Evolutionary conservation across 352 stramenopile genomes (phyloP).

Genomic region (Phytophthora parvispora): DNA sequence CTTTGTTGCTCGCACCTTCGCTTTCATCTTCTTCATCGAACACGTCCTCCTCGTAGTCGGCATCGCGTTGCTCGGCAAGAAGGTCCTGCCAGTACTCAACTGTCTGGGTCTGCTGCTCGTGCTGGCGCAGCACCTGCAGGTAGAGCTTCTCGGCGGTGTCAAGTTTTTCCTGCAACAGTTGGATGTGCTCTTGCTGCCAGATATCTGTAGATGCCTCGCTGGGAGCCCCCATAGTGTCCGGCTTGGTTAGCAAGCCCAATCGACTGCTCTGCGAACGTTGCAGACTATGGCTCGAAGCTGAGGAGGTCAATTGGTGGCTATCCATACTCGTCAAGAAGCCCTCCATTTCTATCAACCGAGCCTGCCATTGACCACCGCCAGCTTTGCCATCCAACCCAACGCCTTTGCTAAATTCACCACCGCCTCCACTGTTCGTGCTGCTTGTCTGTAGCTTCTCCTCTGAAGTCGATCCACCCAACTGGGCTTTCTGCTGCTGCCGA

Average conservation of each 20-base stretch:
- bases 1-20: conserved; percentile 1
- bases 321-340: conserved; percentile 55
- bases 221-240: conserved; percentile 2
- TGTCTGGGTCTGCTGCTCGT: conserved; percentile 70
- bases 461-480: neutral
- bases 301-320: neutral
- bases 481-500: conserved; percentile 12
- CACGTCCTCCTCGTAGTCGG: conserved; percentile 34
- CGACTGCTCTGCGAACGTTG: conserved; percentile 25
- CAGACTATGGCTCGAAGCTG: neutral
- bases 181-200: conserved; percentile 47
- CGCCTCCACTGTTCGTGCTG: neutral
- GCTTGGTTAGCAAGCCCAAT: conserved; percentile 40
- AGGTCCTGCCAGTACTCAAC: conserved; percentile 73
- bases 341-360: conserved; percentile 60
- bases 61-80: conserved; percentile 61
- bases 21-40: conserved; percentile 37
- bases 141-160: conserved; percentile 81
- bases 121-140: conserved; percentile 72
- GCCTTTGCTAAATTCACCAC: conserved; percentile 4
- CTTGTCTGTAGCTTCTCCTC: conserved; percentile 6
- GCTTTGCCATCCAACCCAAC: neutral
- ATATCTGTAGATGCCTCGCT: conserved; percentile 7
- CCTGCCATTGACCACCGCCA: conserved; percentile 43
- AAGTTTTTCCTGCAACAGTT: conserved; percentile 68